Evolutionary conservation across 352 stramenopile species (phyloP), one percentile per base, ranked within the genome.

Genomic region (Globisporangium iwayamae): DNA sequence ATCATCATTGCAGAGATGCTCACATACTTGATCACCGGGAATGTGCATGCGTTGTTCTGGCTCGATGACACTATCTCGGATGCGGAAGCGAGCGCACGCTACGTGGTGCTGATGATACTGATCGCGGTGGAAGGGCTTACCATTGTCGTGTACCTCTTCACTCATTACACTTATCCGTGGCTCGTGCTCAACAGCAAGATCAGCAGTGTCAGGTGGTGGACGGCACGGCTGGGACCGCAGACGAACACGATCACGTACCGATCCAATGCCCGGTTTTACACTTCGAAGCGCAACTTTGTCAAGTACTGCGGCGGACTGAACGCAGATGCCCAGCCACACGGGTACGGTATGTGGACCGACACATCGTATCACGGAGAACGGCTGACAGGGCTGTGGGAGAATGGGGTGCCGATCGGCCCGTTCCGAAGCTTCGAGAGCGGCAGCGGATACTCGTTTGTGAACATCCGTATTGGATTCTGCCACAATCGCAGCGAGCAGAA

Each of bases 371-470:
- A 92, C n/a, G 87, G 87, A 11, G 87, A 95, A 58, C 70, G 78
- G 1, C 54, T 94, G 22, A 86, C 76, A 3, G 85, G 85, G 4
- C 78, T 75, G n/a, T 95, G 83, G 83, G 66, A 79, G 38, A 65
- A 94, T 57, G 87, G 87, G 4, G 60, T 80, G n/a, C 85, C 87
- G 20, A 62, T 93, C 25, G 87, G 83, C 32, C 87, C 87, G 2
- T 94, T 94, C 66, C 71, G 71, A 10, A 93, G 83, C 47, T 83
- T 89, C 57, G 77, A 92, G 48, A 82, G 90, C 56, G 79, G 79
- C 52, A 93, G 69, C 50, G 86, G 81, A 3, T 85, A 90, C 67
- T 85, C 81, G 52, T 93, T 94, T 60, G 71, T 77, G 43, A 90
- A 87, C 47, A 78, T 95, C n/a, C 72, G 74, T 10, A 72, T 95